phyloP scores from a whole-genome alignment of 495 filamentous ascomycete species.

The Tuber borchii region DNA sequence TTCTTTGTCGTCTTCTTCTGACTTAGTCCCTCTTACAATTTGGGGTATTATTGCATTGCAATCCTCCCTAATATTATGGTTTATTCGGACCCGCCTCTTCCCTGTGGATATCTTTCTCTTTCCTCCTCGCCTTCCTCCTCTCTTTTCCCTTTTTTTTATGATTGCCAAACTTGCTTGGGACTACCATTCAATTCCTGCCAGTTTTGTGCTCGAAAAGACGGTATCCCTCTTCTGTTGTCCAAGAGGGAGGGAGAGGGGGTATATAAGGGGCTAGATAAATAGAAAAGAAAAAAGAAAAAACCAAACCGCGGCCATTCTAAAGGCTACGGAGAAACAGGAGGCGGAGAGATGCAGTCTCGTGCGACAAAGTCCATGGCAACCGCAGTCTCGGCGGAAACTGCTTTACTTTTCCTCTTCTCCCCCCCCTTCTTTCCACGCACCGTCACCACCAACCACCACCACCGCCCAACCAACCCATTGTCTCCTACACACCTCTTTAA shows the following conservation, averaged over 20 bases:
- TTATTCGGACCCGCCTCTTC: neutral
- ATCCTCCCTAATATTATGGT: neutral
- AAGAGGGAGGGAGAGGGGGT: neutral
- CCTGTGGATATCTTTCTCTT: neutral
- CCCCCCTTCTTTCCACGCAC: neutral
- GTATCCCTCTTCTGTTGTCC: neutral
- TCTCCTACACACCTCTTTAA: neutral
- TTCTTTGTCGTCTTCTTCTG: neutral
- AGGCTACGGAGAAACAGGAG: neutral
- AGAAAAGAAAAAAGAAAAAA: neutral
- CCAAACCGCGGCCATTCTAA: neutral
- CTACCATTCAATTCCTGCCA: neutral
- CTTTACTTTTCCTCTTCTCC: neutral
- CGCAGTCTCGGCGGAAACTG: neutral
- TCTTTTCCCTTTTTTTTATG: conserved; percentile 2
- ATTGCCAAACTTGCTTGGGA: neutral
- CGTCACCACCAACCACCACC: neutral
- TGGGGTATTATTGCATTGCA: neutral
- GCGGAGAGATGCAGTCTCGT: neutral
- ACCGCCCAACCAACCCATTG: neutral
- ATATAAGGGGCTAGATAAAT: neutral
- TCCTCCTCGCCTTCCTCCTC: neutral
- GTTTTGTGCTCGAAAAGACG: neutral
- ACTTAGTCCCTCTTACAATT: neutral
- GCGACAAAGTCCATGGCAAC: neutral